Conservation (phyloP, 495 filamentous ascomycete species). For the Symbiotaphrina buchneri region DNA sequence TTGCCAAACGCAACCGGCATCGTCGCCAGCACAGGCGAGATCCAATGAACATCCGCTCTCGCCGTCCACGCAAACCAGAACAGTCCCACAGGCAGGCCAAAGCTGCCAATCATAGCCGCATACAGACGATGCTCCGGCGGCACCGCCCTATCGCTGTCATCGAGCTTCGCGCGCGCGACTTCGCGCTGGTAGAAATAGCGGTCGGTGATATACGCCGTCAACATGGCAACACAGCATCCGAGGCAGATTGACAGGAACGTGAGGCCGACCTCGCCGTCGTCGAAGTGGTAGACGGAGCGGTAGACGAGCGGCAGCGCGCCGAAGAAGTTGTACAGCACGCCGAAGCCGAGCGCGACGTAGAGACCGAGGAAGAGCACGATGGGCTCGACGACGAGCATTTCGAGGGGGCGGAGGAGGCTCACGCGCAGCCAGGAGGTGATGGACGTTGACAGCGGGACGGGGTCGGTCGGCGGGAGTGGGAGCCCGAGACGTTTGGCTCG, state of each 20-base stretch:
- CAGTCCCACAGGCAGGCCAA: constrained; percentile 25
- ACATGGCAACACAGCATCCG: constrained; percentile 26
- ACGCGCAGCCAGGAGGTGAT: no score
- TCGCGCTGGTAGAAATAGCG: constrained; percentile 14
- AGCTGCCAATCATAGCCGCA: constrained; percentile 33
- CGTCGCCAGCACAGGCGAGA: constrained; percentile 24
- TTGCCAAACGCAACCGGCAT: constrained; percentile 48
- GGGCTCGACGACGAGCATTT: constrained; percentile 43
- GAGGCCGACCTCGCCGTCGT: constrained; percentile 25
- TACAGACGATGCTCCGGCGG: constrained; percentile 34
- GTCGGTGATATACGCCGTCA: constrained; percentile 23
- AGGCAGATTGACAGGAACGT: constrained; percentile 33
- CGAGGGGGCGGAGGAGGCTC: constrained; percentile 32
- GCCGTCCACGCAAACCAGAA: constrained; percentile 29
- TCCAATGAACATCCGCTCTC: constrained; percentile 14
- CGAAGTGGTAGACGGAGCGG: constrained; percentile 23
- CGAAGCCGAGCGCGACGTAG: constrained; percentile 40
- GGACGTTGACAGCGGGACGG: constrained; percentile 25
- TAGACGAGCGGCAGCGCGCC: constrained; percentile 35
- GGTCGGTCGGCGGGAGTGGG: constrained; percentile 8
- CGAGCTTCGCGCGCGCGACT: constrained; percentile 5
- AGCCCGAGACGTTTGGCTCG: constrained; percentile 20
- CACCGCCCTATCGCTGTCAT: constrained; percentile 11
- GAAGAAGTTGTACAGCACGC: constrained; percentile 42
- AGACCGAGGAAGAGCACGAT: constrained; percentile 37